Evolutionary conservation across 2,329 filamentous ascomycete genomes (phyloP), one percentile per base, ranked within the genome.

Genomic region (Falciphora oryzae): DNA sequence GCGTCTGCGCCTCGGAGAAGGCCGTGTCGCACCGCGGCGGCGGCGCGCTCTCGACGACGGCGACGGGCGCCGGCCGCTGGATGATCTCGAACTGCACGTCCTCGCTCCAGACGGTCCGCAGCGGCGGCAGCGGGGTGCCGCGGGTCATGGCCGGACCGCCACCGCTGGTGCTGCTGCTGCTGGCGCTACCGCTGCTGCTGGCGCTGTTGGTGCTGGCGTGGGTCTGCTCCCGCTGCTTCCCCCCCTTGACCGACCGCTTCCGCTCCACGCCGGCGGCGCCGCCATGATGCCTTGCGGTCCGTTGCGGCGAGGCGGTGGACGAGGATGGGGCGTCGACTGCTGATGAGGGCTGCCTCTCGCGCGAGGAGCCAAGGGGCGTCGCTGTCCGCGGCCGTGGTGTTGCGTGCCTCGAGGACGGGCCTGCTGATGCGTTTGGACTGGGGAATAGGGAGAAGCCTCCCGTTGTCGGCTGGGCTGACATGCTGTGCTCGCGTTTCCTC

Each of bases 361-460:
- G 31, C 61, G 63, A 66, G 44, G 38, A 60, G 16, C 73, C 72
- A 64, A 75, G 76, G 0, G 78, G 77, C 13, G 77, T 76, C 8
- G 72, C 66, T 4, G 76, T 74, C 65, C 75, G 69, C 63, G 71
- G 68, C 32, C 74, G 74, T n/a, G 78, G 74, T 1, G 75, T 59
- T 28, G 50, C 75, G 61, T 80, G 79, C 66, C 76, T 81, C 67
- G 80, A 74, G 29, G 78, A 76, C 62, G 78, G 76, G 76, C 65
- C 77, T 77, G 68, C 73, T 80, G 28, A 82, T 79, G 68, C 31
- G 27, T 63, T 63, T 28, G 62, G 62, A 25, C 78, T 85, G 32
- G 84, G 83, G 70, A 86, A 86, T 66, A 86, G 79, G 66, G 84
- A 86, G 73, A 86, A 85, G 66, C 81, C 80, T 72, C 79, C 81